These are phyloP conservation scores for Naganishia kalamii DNA, from an alignment of 768 basidiomycete species.

Conservation along the genomic window DNA sequence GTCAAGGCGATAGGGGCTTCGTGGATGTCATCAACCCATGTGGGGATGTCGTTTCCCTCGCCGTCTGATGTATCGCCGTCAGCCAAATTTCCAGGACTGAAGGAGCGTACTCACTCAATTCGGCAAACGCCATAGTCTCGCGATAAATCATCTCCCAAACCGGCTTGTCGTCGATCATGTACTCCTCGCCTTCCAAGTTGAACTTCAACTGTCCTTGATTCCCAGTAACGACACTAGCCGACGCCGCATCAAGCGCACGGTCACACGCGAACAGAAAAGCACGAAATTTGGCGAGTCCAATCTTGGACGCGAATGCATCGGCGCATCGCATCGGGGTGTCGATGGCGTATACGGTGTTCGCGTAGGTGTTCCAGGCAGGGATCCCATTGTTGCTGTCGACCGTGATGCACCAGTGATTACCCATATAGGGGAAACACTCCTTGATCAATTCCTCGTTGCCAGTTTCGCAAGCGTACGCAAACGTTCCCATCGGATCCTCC, in stretches of 20 bases:
- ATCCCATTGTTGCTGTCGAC: background rate
- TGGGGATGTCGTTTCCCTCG: background rate
- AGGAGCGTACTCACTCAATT: background rate
- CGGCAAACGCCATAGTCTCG: background rate
- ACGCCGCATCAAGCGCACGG: background rate
- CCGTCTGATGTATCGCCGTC: background rate
- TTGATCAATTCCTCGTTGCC: background rate
- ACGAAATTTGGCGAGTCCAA: constrained; percentile 3
- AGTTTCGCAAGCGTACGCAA: background rate
- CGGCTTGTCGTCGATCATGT: background rate
- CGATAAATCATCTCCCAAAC: background rate
- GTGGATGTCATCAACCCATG: background rate
- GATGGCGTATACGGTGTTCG: background rate
- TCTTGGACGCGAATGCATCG: constrained; percentile 2
- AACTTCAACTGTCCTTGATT: background rate
- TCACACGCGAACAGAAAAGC: background rate
- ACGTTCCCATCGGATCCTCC: constrained; percentile 1
- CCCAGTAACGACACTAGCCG: background rate
- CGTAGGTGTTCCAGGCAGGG: background rate
- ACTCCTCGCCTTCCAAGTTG: background rate
- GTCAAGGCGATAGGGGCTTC: background rate
- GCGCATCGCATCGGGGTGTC: background rate
- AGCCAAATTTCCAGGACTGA: background rate
- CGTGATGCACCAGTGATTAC: constrained; percentile 8
- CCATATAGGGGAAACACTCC: background rate